A percentile compares a stretch with the other conserved stretches of the same genome.
Conservation (phyloP, 1,284 basidiomycete species). For the Cutaneotrichosporon sp. region DNA sequence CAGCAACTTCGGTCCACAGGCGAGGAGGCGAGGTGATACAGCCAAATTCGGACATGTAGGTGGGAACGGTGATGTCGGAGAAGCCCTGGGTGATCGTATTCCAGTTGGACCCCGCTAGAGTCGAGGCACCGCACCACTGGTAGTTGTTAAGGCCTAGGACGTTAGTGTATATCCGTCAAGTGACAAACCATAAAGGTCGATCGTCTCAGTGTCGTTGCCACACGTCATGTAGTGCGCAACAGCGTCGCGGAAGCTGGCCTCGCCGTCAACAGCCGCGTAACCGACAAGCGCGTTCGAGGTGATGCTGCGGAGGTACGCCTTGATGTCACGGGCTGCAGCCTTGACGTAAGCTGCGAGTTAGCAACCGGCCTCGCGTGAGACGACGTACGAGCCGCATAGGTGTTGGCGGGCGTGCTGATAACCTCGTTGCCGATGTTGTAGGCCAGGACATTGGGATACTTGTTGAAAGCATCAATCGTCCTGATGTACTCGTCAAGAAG, state of each 20-base stretch:
- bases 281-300: constrained; percentile 69
- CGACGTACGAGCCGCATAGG: constrained; percentile 60
- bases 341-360: constrained; percentile 67
- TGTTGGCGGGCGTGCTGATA: constrained; percentile 61
- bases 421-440: constrained; percentile 89
- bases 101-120: constrained; percentile 60
- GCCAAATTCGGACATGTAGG: constrained; percentile 89
- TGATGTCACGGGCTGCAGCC: constrained; percentile 83
- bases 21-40: constrained; percentile 67
- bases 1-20: constrained; percentile 74
- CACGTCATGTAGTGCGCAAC: constrained; percentile 80
- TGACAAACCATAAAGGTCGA: constrained; percentile 83
- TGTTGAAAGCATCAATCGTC: constrained; percentile 74
- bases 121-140: constrained; percentile 74
- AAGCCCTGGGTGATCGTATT: constrained; percentile 51
- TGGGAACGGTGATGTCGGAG: constrained; percentile 66
- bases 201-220: constrained; percentile 65
- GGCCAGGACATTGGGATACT: constrained; percentile 79
- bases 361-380: neutral
- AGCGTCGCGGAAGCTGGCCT: constrained; percentile 63
- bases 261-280: constrained; percentile 81
- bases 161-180: constrained; percentile 59
- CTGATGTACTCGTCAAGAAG: constrained; percentile 73
- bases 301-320: constrained; percentile 75
- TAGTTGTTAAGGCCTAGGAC: constrained; percentile 50